Conservation (phyloP, 176 grass and related monocot species). For the Aegilops speltoides region DNA sequence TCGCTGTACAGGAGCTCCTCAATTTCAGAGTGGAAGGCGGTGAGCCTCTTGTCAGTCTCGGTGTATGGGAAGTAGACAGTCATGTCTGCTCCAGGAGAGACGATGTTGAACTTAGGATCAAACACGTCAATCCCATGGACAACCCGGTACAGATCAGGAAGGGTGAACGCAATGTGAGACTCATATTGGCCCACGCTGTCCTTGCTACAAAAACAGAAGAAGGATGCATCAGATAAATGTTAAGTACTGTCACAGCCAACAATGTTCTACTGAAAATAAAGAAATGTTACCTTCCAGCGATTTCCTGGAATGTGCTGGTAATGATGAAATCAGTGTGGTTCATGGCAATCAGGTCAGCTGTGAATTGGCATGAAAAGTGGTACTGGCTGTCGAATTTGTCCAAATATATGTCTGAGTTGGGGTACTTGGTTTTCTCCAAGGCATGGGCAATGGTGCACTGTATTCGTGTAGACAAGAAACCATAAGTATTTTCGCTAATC, state of each 20-base stretch:
- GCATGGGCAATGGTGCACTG: constrained; percentile 97
- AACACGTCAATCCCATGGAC: constrained; percentile 97
- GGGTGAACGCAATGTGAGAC: constrained; percentile 89
- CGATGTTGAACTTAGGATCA: constrained; percentile 99
- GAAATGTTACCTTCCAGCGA: constrained; percentile 77
- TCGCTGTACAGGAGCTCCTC: constrained; percentile 88
- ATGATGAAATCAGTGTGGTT: constrained; percentile 98
- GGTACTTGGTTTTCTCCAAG: constrained; percentile 98
- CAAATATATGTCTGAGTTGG: constrained; percentile 93
- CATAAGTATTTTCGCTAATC: constrained; percentile 5
- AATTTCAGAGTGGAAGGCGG: constrained; percentile 80
- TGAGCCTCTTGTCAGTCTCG: constrained; percentile 81
- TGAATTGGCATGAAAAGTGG: constrained; percentile 98
- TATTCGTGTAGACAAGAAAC: constrained; percentile 2
- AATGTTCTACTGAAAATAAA: background rate
- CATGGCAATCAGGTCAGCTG: constrained; percentile 92
- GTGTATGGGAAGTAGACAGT: constrained; percentile 82
- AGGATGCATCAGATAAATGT: constrained; percentile 27
- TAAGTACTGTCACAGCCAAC: background rate
- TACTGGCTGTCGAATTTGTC: constrained; percentile 94
- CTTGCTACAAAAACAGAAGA: constrained; percentile 59
- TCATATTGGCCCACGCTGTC: constrained; percentile 94
- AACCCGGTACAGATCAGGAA: constrained; percentile 92
- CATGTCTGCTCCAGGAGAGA: constrained; percentile 98
- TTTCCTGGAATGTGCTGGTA: constrained; percentile 99